Evolutionary conservation across 2,329 filamentous ascomycete species (phyloP).

Genomic region (Davidsoniella virescens): DNA sequence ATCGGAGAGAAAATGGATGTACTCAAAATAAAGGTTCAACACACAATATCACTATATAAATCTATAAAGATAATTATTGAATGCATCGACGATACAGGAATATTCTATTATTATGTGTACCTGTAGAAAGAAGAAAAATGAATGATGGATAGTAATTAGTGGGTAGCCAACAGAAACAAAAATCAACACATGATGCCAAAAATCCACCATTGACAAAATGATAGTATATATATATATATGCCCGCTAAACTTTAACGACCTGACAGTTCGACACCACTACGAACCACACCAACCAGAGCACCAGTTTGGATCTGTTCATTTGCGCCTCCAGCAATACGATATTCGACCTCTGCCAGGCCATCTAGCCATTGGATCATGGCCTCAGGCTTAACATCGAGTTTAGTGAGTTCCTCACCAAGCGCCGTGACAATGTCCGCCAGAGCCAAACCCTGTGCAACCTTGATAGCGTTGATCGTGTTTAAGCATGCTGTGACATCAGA

Average conservation of each 20-base stretch:
- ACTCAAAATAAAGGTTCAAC: no score
- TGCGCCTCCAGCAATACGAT: slow-evolving; percentile 72
- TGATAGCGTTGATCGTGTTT: slow-evolving; percentile 73
- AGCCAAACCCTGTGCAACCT: slow-evolving; percentile 70
- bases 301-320: slow-evolving; percentile 84
- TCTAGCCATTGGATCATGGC: slow-evolving; percentile 86
- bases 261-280: slow-evolving; percentile 64
- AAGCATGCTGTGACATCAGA: slow-evolving; percentile 81
- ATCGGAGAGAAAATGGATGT: no score
- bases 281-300: slow-evolving; percentile 75
- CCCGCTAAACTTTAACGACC: not conserved
- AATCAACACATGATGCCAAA: not conserved
- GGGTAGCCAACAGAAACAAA: not conserved
- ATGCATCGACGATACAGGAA: no score
- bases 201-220: no score
- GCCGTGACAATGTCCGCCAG: slow-evolving; percentile 87
- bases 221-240: not conserved
- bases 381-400: slow-evolving; percentile 69
- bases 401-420: slow-evolving; percentile 64
- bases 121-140: not conserved
- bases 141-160: not conserved
- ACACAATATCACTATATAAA: no score
- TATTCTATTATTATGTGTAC: not conserved
- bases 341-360: slow-evolving; percentile 83
- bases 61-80: no score